phyloP scores from a whole-genome alignment of 2,329 filamentous ascomycete genomes.

The Cytospora piceae region DNA sequence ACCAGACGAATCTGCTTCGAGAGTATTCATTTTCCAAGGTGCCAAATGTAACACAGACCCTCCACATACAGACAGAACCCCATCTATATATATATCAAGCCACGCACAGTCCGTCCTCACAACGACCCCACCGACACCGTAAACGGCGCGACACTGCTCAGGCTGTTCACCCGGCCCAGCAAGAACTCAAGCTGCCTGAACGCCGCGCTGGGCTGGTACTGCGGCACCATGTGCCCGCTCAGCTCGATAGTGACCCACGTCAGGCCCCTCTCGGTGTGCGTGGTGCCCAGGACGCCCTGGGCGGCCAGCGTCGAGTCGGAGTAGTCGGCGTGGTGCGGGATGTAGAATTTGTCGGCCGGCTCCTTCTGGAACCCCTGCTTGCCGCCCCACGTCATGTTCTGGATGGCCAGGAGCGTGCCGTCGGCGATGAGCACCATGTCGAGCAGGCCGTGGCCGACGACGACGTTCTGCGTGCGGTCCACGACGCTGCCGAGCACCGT shows the following conservation, averaged over 20 bases:
- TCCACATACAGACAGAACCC: background rate
- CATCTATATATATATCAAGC: background rate
- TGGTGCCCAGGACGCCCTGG: slow-evolving; percentile 69
- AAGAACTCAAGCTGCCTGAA: slow-evolving; percentile 77
- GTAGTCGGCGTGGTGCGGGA: slow-evolving; percentile 62
- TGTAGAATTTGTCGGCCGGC: slow-evolving; percentile 65
- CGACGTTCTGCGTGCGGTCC: slow-evolving; percentile 68
- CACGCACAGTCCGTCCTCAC: background rate
- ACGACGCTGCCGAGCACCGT: slow-evolving; percentile 65
- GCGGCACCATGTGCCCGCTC: slow-evolving; percentile 69
- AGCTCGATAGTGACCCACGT: slow-evolving; percentile 69
- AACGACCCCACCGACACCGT: slow-evolving; percentile 29
- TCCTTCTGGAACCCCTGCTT: slow-evolving; percentile 65
- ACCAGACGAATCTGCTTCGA: background rate
- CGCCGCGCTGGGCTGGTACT: slow-evolving; percentile 69
- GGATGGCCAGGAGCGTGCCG: slow-evolving; percentile 69
- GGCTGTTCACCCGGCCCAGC: slow-evolving; percentile 67
- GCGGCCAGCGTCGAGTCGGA: slow-evolving; percentile 52
- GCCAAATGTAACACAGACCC: background rate
- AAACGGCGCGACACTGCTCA: slow-evolving; percentile 50
- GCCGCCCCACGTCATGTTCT: slow-evolving; percentile 79
- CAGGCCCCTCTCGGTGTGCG: slow-evolving; percentile 74
- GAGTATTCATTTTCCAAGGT: background rate
- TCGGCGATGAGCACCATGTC: slow-evolving; percentile 69
- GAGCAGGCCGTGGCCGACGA: slow-evolving; percentile 70